Evolutionary conservation across 805 yeast species (phyloP).

Genomic region (Cyberlindnera maclurae): DNA sequence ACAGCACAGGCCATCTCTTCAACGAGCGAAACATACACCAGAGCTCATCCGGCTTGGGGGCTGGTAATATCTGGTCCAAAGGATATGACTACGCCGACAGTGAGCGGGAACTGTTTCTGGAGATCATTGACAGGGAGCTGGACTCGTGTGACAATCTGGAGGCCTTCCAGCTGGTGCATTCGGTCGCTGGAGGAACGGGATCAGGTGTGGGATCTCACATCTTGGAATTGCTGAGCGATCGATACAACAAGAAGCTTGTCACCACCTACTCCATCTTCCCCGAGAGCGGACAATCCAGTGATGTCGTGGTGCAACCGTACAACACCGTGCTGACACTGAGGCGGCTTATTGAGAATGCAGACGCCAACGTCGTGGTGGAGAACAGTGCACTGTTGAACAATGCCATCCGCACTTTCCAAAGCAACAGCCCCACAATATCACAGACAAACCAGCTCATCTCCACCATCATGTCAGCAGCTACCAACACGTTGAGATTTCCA

Average conservation of each 20-base stretch:
- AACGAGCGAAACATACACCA: constrained; percentile 78
- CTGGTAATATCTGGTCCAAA: constrained; percentile 93
- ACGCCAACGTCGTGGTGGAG: constrained; percentile 84
- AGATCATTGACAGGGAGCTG: constrained; percentile 80
- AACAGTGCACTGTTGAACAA: constrained; percentile 75
- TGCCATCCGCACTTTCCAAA: constrained; percentile 55
- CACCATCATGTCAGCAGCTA: constrained; percentile 73
- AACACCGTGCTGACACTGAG: constrained; percentile 79
- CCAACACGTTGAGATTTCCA: constrained; percentile 87
- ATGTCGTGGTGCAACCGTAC: constrained; percentile 97
- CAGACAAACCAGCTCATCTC: constrained; percentile 84
- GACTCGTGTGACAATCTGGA: constrained; percentile 87
- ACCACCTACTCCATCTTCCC: constrained; percentile 89
- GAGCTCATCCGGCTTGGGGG: constrained; percentile 81
- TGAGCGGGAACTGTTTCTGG: constrained; percentile 66
- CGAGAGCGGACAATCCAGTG: constrained; percentile 69
- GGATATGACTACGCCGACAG: constrained; percentile 74
- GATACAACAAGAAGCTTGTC: constrained; percentile 74
- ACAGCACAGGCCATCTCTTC: constrained; percentile 53
- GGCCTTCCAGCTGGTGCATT: constrained; percentile 85
- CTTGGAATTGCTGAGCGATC: constrained; percentile 71
- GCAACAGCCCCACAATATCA: constrained; percentile 55
- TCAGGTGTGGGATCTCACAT: constrained; percentile 87
- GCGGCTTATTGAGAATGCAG: constrained; percentile 77
- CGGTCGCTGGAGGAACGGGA: constrained; percentile 99